Evolutionary conservation across 179 eudicot species (phyloP).

Genomic region (Sideroxylon spinosum): DNA sequence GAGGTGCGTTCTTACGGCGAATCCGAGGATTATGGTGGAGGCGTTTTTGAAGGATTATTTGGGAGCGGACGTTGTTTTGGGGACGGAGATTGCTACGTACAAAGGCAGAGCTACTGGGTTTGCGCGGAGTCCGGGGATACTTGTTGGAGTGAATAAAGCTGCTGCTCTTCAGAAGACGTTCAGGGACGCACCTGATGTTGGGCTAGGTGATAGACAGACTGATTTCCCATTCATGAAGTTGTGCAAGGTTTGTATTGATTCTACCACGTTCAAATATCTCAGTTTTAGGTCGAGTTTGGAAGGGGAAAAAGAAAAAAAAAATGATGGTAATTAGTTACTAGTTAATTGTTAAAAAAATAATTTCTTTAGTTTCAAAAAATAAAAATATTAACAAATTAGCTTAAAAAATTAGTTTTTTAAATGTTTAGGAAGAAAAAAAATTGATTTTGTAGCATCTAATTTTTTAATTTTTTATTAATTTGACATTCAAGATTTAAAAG

Average conservation of each 20-base stretch:
- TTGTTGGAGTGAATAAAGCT: constrained; percentile 19
- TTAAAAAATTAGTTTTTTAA: no score
- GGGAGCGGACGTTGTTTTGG: constrained; percentile 23
- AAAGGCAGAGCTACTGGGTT: constrained; percentile 22
- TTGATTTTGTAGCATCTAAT: no score
- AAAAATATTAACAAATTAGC: no score
- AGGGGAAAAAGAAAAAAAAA: no score
- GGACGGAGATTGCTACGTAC: constrained; percentile 18
- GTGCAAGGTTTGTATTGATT: constrained; percentile 18
- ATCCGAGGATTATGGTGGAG: constrained; percentile 44
- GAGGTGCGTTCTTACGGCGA: constrained; percentile 33
- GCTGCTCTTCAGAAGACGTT: constrained; percentile 16
- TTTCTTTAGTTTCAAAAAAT: no score
- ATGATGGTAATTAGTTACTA: no score
- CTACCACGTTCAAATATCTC: no score
- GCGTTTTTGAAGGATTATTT: constrained; percentile 32
- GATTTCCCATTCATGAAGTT: constrained; percentile 19
- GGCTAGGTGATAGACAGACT: constrained; percentile 19
- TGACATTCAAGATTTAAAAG: no score
- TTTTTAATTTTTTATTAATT: no score
- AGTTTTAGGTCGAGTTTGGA: no score
- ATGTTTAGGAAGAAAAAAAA: no score
- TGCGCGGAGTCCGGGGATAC: constrained; percentile 13
- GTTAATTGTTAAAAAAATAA: no score
- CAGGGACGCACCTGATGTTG: constrained; percentile 16